Conservation (phyloP, 129 eudicot species). For the Centella asiatica region DNA sequence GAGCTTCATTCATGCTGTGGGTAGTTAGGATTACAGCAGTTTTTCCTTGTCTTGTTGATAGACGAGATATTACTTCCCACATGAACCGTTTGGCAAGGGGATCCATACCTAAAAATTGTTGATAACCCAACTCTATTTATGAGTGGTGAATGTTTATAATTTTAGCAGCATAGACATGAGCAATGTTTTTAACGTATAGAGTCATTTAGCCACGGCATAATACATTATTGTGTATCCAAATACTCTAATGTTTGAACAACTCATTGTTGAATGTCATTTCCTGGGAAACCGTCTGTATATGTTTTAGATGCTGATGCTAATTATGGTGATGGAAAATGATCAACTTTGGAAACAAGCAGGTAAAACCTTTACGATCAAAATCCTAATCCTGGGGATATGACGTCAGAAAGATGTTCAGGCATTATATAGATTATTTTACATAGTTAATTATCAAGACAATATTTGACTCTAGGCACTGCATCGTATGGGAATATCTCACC, state of each 20-base stretch:
- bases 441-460: too few relatives aligned
- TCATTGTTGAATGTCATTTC: too few relatives aligned
- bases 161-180: background rate
- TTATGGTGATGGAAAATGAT: background rate
- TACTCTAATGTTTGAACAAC: too few relatives aligned
- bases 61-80: conserved; percentile 97
- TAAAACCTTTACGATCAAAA: background rate
- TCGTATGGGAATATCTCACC: too few relatives aligned
- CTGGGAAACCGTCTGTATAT: too few relatives aligned
- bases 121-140: background rate
- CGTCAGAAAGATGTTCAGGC: background rate
- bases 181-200: too few relatives aligned
- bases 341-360: background rate
- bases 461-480: too few relatives aligned
- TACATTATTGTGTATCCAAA: too few relatives aligned
- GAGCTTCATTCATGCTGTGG: conserved; percentile 99
- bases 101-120: conserved; percentile 70
- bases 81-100: conserved; percentile 96
- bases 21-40: conserved; percentile 93
- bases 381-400: too few relatives aligned
- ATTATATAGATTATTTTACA: background rate
- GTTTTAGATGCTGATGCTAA: background rate
- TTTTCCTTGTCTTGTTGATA: conserved; percentile 94
- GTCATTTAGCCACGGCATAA: background rate
- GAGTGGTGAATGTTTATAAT: background rate